Evolutionary conservation across 345 rosid species (phyloP).

Genomic region (Ceriops tagal): DNA sequence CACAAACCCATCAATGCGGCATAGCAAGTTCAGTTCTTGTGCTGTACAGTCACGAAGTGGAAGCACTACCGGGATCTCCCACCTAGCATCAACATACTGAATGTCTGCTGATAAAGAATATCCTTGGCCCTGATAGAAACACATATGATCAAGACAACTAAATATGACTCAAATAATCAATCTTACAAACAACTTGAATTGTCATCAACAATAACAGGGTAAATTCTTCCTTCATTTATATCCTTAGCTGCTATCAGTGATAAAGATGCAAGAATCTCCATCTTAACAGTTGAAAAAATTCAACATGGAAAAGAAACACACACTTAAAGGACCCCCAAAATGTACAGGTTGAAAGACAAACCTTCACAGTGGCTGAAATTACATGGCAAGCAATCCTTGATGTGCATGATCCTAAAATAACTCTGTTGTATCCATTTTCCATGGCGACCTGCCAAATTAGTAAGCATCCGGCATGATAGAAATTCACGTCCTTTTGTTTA

Average conservation of each 20-base stretch:
- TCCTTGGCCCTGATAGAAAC: slow-evolving; percentile 69
- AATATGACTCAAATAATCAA: not conserved
- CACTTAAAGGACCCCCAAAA: not conserved
- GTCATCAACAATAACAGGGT: not conserved
- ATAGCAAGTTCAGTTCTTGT: slow-evolving; percentile 62
- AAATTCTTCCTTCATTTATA: not conserved
- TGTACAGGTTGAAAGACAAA: slow-evolving; percentile 20
- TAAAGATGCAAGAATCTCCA: not conserved
- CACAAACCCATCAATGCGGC: slow-evolving; percentile 71
- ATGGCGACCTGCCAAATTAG: slow-evolving; percentile 53
- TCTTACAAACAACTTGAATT: not conserved
- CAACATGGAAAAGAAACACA: not conserved
- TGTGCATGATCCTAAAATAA: slow-evolving; percentile 69
- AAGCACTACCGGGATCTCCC: slow-evolving; percentile 73
- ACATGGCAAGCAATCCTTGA: slow-evolving; percentile 89
- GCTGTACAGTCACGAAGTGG: slow-evolving; percentile 83
- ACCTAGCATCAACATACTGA: slow-evolving; percentile 83
- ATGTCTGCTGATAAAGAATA: slow-evolving; percentile 95
- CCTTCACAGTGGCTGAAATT: slow-evolving; percentile 85
- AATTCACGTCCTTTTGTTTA: not conserved
- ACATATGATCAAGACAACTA: not conserved
- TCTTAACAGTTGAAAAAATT: not conserved
- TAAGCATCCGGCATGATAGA: slow-evolving; percentile 9
- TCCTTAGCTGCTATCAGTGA: not conserved
- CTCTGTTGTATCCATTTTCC: slow-evolving; percentile 69